Percentiles rank a stretch among this genome's conserved stretches.
Conservation (phyloP, 1,284 basidiomycete species). For the Schizophyllum amplum region DNA sequence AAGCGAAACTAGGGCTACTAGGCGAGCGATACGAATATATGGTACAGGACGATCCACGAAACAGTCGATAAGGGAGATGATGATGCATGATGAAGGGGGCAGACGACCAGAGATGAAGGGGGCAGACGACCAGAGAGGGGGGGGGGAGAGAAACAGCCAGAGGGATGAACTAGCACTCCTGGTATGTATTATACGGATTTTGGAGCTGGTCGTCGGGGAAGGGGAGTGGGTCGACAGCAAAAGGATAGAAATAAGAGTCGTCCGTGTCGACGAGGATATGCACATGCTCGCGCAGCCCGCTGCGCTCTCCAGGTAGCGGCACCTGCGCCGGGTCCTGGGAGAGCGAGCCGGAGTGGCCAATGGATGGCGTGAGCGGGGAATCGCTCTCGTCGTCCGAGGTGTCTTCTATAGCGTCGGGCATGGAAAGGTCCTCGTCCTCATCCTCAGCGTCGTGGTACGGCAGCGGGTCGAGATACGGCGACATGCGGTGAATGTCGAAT, state of each 20-base stretch:
- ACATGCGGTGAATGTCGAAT: background rate
- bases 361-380: constrained; percentile 51
- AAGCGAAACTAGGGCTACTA: background rate
- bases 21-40: background rate
- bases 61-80: background rate
- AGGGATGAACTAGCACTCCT: constrained; percentile 49
- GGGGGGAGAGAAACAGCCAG: constrained; percentile 10
- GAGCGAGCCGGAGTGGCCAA: constrained; percentile 34
- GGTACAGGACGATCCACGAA: constrained; percentile 12
- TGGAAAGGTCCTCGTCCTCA: constrained; percentile 48
- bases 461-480: constrained; percentile 42
- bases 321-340: constrained; percentile 29
- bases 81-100: constrained; percentile 7
- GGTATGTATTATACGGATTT: constrained; percentile 42
- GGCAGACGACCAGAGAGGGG: constrained; percentile 5
- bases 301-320: constrained; percentile 42
- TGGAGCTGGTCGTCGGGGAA: constrained; percentile 43
- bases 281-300: constrained; percentile 34
- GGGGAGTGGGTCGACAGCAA: constrained; percentile 60
- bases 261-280: constrained; percentile 56
- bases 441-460: constrained; percentile 56
- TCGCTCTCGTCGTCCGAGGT: constrained; percentile 78
- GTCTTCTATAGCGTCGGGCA: constrained; percentile 76
- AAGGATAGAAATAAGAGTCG: constrained; percentile 51
- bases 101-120: no score